These are phyloP conservation scores for Rhizopus sp. DNA, from an alignment of 371 early-diverging fungal genomes.

Conservation along the genomic window DNA sequence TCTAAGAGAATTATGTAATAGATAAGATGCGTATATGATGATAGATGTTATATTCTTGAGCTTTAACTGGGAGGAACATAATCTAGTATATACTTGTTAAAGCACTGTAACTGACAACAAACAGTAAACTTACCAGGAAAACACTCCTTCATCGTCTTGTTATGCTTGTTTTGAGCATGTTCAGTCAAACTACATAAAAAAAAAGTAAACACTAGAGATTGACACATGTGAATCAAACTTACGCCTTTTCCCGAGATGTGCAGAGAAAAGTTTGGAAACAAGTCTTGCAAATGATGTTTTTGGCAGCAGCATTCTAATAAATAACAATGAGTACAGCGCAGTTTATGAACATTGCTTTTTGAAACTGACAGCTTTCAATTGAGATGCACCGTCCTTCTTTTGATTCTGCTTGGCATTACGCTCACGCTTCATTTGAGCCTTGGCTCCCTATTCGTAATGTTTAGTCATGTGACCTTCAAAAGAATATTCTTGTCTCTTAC, in stretches of 20 bases:
- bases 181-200: conserved; percentile 55
- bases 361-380: conserved; percentile 72
- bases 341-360: background rate
- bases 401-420: conserved; percentile 65
- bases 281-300: conserved; percentile 73
- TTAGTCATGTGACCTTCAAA: background rate
- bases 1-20: no score
- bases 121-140: conserved; percentile 65
- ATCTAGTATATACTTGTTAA: conserved; percentile 9
- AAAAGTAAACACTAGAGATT: background rate
- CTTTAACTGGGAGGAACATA: conserved; percentile 13
- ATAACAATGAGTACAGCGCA: conserved; percentile 5
- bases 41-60: no score
- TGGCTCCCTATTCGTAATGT: conserved; percentile 58
- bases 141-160: conserved; percentile 77
- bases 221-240: conserved; percentile 27
- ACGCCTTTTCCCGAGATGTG: conserved; percentile 76
- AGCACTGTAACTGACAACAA: background rate
- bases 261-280: conserved; percentile 86
- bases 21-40: background rate
- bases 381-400: conserved; percentile 58
- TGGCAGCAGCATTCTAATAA: conserved; percentile 76
- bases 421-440: conserved; percentile 78
- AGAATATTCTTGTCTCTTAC: background rate
- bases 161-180: conserved; percentile 83